Percentiles rank a stretch among this genome's conserved stretches.
Conservation (phyloP, 2,329 filamentous ascomycete species). For the Peltaster fructicola region DNA sequence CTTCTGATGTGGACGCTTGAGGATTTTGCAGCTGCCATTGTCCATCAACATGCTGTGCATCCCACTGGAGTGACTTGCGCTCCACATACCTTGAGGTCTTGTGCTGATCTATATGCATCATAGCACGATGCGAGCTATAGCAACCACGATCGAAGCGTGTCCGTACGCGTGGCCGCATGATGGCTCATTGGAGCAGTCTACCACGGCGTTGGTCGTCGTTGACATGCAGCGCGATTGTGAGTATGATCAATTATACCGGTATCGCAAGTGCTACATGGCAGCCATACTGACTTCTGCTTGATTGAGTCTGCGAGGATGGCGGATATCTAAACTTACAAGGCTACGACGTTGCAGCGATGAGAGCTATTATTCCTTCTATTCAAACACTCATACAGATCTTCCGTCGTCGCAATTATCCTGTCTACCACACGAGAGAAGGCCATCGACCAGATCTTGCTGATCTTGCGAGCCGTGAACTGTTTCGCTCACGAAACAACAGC, state of each 20-base stretch:
- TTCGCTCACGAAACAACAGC: constrained; percentile 35
- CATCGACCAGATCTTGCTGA: constrained; percentile 39
- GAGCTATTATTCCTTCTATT: constrained; percentile 28
- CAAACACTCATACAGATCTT: constrained; percentile 24
- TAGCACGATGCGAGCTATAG: not conserved
- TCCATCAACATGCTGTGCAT: too few species aligned
- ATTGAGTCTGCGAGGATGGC: constrained; percentile 24
- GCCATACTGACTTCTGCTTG: not conserved
- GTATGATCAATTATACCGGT: constrained; percentile 2
- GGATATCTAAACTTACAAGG: constrained; percentile 35
- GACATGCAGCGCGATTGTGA: constrained; percentile 37
- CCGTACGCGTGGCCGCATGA: constrained; percentile 11
- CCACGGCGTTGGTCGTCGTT: constrained; percentile 35
- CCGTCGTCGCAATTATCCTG: constrained; percentile 17
- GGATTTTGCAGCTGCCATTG: too few species aligned
- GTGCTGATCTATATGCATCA: not conserved
- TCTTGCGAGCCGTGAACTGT: constrained; percentile 35
- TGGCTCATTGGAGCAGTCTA: too few species aligned
- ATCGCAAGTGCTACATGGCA: not conserved
- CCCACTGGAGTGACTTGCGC: not conserved
- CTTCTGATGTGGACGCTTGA: constrained; percentile 1
- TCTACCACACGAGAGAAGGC: constrained; percentile 36
- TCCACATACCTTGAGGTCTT: constrained; percentile 1
- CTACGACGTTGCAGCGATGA: constrained; percentile 24
- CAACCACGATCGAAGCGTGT: constrained; percentile 3